Conservation (phyloP, 2,329 filamentous ascomycete genomes). For the Periconia sp. region DNA sequence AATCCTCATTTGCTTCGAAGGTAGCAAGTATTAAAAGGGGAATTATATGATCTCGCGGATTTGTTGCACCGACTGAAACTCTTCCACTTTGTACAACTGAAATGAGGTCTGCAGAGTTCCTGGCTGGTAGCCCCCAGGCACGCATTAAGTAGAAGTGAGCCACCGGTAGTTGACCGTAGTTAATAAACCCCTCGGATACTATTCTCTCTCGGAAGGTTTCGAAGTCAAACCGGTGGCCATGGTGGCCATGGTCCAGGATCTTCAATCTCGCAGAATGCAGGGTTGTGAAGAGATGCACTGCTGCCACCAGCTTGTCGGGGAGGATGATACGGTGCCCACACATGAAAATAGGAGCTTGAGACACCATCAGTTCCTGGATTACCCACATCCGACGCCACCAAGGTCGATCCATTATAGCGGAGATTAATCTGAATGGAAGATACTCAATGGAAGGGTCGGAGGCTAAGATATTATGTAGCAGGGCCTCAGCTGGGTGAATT, state of each 20-base stretch:
- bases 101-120: no score
- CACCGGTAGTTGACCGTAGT: no score
- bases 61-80: background rate
- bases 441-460: background rate
- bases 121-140: no score
- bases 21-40: background rate
- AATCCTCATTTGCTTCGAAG: no score
- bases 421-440: background rate
- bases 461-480: background rate
- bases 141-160: no score
- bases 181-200: no score
- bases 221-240: no score
- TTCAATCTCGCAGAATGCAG: no score
- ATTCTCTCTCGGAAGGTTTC: no score
- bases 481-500: background rate
- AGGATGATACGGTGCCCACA: background rate
- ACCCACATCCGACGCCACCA: constrained; percentile 1
- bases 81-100: background rate
- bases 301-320: background rate
- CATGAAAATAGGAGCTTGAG: background rate
- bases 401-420: background rate
- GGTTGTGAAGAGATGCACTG: background rate
- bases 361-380: background rate
- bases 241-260: no score
- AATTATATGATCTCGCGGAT: background rate